Conservation (phyloP, 2,329 filamentous ascomycete genomes). For the Apiospora koreana region DNA sequence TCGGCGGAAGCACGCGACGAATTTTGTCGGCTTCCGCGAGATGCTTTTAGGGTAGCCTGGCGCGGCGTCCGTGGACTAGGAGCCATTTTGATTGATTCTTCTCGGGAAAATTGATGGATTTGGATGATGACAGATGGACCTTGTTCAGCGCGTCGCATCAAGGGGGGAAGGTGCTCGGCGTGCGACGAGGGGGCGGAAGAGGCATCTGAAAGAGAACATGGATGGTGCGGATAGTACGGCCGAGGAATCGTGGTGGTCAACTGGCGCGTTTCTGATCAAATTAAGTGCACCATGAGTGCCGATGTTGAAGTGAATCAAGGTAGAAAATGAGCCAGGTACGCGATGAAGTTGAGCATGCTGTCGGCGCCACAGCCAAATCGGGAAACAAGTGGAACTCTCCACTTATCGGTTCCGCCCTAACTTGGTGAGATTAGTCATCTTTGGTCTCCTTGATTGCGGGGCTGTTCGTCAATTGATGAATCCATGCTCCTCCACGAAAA, state of each 20-base stretch:
- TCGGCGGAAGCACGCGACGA: slow-evolving; percentile 19
- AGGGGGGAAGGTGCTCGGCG: slow-evolving; percentile 29
- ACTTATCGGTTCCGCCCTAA: slow-evolving; percentile 2
- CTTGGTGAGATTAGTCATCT: slow-evolving; percentile 7
- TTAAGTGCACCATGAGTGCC: background rate
- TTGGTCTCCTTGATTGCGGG: background rate
- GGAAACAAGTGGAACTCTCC: background rate
- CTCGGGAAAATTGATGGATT: slow-evolving; percentile 13
- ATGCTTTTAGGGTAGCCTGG: slow-evolving; percentile 24
- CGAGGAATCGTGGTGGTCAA: background rate
- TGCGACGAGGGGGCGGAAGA: slow-evolving; percentile 30
- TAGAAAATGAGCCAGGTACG: slow-evolving; percentile 4
- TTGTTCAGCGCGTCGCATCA: slow-evolving; percentile 37
- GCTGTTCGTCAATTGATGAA: background rate
- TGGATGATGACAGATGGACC: slow-evolving; percentile 21
- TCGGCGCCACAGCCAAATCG: slow-evolving; percentile 6
- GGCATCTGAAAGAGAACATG: slow-evolving; percentile 30
- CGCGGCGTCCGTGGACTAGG: slow-evolving; percentile 34
- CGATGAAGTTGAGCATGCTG: slow-evolving; percentile 7
- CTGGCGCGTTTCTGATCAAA: slow-evolving; percentile 4
- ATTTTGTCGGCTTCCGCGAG: slow-evolving; percentile 22
- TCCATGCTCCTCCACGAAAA: background rate
- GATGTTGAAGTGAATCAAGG: background rate
- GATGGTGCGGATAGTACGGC: background rate
- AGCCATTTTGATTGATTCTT: slow-evolving; percentile 25